These are phyloP conservation scores for Populus alba DNA, from an alignment of 345 rosid genomes.

Conservation along the genomic window DNA sequence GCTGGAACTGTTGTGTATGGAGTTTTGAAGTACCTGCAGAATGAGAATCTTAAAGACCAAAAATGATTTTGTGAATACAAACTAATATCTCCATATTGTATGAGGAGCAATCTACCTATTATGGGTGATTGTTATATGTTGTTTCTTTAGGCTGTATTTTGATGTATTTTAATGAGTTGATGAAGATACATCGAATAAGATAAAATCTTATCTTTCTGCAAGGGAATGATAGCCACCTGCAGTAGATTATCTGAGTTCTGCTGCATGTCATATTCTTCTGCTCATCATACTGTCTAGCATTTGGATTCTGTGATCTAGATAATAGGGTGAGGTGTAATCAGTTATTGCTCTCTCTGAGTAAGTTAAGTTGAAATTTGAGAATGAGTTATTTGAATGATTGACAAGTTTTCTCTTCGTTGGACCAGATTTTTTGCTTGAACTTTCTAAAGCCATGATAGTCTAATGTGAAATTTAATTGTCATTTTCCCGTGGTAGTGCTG, in stretches of 20 bases:
- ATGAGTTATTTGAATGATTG: neutral
- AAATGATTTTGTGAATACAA: slow-evolving; percentile 29
- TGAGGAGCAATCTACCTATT: neutral
- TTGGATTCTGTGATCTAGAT: neutral
- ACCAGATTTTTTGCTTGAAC: neutral
- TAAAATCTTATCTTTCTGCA: neutral
- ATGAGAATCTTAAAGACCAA: slow-evolving; percentile 60
- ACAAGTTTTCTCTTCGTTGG: neutral
- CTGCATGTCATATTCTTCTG: neutral
- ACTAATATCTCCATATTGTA: slow-evolving; percentile 7
- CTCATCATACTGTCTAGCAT: neutral
- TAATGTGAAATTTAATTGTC: neutral
- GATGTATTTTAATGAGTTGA: neutral
- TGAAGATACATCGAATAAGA: neutral
- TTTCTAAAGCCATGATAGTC: neutral
- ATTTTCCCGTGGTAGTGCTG: neutral
- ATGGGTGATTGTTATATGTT: neutral
- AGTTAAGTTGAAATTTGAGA: neutral
- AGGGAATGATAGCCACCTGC: neutral
- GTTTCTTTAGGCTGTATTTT: neutral
- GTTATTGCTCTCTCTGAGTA: neutral
- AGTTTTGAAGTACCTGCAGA: slow-evolving; percentile 71
- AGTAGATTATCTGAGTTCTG: neutral
- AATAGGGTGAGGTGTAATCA: neutral
- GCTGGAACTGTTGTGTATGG: slow-evolving; percentile 82